Conservation (phyloP, 2,329 filamentous ascomycete genomes). For the Didymella lethalis region DNA sequence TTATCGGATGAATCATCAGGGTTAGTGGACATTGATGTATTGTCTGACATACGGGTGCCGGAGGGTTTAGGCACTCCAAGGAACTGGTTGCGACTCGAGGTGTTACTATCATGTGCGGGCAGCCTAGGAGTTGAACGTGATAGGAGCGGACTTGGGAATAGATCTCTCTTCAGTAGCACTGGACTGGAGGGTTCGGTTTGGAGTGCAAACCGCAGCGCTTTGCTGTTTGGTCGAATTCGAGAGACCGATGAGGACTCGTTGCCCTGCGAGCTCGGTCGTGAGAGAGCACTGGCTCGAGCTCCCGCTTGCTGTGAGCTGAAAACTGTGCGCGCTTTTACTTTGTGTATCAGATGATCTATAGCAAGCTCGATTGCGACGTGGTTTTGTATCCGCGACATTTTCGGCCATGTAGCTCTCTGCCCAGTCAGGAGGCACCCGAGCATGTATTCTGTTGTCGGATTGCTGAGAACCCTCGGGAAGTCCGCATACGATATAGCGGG, state of each 20-base stretch:
- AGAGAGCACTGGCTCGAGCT: conserved; percentile 35
- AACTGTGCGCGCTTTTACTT: conserved; percentile 71
- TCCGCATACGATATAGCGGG: conserved; percentile 79
- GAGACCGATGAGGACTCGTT: conserved; percentile 24
- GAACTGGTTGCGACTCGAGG: not conserved
- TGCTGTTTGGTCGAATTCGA: conserved; percentile 31
- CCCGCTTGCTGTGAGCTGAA: conserved; percentile 70
- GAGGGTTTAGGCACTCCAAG: conserved; percentile 9
- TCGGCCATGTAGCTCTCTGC: conserved; percentile 90
- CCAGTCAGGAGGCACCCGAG: conserved; percentile 76
- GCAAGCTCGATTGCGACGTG: conserved; percentile 89
- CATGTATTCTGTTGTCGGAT: conserved; percentile 90
- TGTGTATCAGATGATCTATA: conserved; percentile 76
- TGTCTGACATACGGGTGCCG: conserved; percentile 23
- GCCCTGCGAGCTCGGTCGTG: conserved; percentile 39
- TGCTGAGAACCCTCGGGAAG: conserved; percentile 78
- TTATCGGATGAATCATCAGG: conserved; percentile 41
- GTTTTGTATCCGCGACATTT: conserved; percentile 83
- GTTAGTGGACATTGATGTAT: conserved; percentile 44
- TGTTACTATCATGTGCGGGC: conserved; percentile 12
- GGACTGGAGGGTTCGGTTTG: conserved; percentile 34
- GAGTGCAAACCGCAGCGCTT: conserved; percentile 33
- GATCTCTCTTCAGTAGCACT: conserved; percentile 26
- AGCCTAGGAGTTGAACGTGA: conserved; percentile 23
- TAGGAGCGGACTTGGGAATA: conserved; percentile 26